Percentiles rank a stretch among this genome's conserved stretches.
These are phyloP conservation scores for Apiospora phragmitis DNA, from an alignment of 2,329 filamentous ascomycete species.

Conservation along the genomic window DNA sequence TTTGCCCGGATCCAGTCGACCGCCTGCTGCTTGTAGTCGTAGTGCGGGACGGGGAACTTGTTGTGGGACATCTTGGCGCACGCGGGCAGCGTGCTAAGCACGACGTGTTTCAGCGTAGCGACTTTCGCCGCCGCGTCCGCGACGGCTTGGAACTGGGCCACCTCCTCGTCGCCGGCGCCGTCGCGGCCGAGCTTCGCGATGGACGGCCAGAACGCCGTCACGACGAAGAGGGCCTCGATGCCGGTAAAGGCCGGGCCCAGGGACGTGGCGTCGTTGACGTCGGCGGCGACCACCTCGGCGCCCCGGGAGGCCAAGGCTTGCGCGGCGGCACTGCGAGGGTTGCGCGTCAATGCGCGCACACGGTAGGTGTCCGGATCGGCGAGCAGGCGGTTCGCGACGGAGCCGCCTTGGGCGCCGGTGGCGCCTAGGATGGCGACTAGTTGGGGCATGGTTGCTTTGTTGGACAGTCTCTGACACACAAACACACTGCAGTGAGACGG, in stretches of 20 bases:
- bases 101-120: slow-evolving; percentile 20
- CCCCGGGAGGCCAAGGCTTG: slow-evolving; percentile 21
- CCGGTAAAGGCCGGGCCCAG: slow-evolving; percentile 24
- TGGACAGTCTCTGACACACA: too few species aligned
- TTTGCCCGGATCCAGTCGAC: slow-evolving; percentile 20
- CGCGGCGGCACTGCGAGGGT: slow-evolving; percentile 19
- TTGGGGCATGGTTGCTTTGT: neutral
- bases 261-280: slow-evolving; percentile 19
- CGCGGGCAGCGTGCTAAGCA: slow-evolving; percentile 25
- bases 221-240: slow-evolving; percentile 28
- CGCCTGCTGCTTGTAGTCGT: slow-evolving; percentile 22
- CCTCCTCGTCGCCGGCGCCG: slow-evolving; percentile 19
- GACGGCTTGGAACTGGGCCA: slow-evolving; percentile 23
- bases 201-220: slow-evolving; percentile 30
- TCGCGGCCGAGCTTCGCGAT: slow-evolving; percentile 14
- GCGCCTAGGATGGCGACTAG: slow-evolving; percentile 12
- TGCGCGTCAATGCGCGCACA: slow-evolving; percentile 28
- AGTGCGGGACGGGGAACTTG: slow-evolving; percentile 23
- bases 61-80: slow-evolving; percentile 13
- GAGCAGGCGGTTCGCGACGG: slow-evolving; percentile 20
- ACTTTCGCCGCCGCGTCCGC: slow-evolving; percentile 20
- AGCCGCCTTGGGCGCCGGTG: slow-evolving; percentile 21
- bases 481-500: neutral
- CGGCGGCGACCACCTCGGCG: slow-evolving; percentile 25
- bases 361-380: slow-evolving; percentile 19